A percentile compares a stretch with the other conserved stretches of the same genome.
Evolutionary conservation across 2,329 filamentous ascomycete genomes (phyloP).

Genomic region (Leptoxyphium fumago): DNA sequence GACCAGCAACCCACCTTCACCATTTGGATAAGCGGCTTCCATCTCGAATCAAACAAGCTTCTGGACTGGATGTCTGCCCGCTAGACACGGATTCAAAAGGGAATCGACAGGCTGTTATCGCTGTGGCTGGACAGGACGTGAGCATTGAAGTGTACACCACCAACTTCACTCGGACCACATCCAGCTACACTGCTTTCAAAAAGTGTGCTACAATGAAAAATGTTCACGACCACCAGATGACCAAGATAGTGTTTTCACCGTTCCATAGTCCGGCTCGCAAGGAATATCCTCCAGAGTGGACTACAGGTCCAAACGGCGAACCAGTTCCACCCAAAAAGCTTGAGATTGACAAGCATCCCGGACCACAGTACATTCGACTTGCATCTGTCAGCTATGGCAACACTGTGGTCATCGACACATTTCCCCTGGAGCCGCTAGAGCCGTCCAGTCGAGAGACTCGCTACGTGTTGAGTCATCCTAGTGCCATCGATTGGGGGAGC

Average conservation of each 20-base stretch:
- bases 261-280: constrained; percentile 26
- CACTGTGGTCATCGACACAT: constrained; percentile 63
- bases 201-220: constrained; percentile 37
- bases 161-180: constrained; percentile 45
- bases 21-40: constrained; percentile 44
- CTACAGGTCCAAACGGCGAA: constrained; percentile 11
- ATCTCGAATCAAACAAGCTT: constrained; percentile 54
- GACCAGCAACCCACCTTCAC: constrained; percentile 30
- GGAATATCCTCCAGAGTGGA: constrained; percentile 7
- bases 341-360: constrained; percentile 12
- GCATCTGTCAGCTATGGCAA: constrained; percentile 72
- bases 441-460: constrained; percentile 39
- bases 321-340: constrained; percentile 2
- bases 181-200: constrained; percentile 33
- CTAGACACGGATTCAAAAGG: constrained; percentile 44
- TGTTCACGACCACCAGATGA: constrained; percentile 45
- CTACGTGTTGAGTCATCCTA: constrained; percentile 51
- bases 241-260: constrained; percentile 34
- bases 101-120: constrained; percentile 64
- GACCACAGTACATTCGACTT: constrained; percentile 53
- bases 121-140: constrained; percentile 64
- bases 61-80: constrained; percentile 61
- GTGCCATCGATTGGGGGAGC: constrained; percentile 38
- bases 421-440: constrained; percentile 45
- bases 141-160: constrained; percentile 67